phyloP scores from a whole-genome alignment of 1,284 basidiomycete genomes.

The Microbotryum scabiosae region DNA sequence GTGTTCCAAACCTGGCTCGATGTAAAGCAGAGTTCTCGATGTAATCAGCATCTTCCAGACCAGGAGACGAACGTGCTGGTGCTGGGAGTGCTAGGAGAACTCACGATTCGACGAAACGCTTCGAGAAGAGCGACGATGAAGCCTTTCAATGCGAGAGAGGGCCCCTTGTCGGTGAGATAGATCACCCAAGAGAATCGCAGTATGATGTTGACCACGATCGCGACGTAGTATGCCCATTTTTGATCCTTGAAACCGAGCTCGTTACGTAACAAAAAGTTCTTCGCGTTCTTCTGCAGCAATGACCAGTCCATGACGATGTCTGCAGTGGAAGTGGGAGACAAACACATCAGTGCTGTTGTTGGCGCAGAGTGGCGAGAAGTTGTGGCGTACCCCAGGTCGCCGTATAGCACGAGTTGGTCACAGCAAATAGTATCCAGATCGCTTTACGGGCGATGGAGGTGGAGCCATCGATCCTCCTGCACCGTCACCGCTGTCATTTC shows the following conservation, averaged over 20 bases:
- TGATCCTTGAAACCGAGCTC: conserved; percentile 33
- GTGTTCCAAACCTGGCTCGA: conserved; percentile 22
- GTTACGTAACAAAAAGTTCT: conserved; percentile 26
- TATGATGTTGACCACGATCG: conserved; percentile 26
- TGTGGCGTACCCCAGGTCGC: conserved; percentile 15
- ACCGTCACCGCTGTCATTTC: background rate
- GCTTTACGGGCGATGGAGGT: conserved; percentile 12
- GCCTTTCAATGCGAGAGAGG: conserved; percentile 10
- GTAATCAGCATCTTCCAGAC: conserved; percentile 10
- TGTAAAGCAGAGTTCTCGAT: background rate
- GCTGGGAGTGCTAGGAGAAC: no score
- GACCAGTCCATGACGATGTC: conserved; percentile 35
- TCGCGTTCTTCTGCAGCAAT: conserved; percentile 22
- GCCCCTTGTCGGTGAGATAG: conserved; percentile 18
- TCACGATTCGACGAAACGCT: background rate
- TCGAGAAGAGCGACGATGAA: conserved; percentile 27
- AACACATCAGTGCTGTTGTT: background rate
- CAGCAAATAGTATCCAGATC: conserved; percentile 24
- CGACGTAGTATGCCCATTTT: conserved; percentile 32
- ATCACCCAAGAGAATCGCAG: conserved; percentile 32
- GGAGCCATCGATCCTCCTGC: conserved; percentile 10
- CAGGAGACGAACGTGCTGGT: background rate
- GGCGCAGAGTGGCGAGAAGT: no score
- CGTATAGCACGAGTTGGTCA: conserved; percentile 16
- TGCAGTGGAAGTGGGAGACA: background rate